A percentile compares a stretch with the other conserved stretches of the same genome.
Conservation (phyloP, 345 rosid genomes). For the Cardiospermum halicacabum region DNA sequence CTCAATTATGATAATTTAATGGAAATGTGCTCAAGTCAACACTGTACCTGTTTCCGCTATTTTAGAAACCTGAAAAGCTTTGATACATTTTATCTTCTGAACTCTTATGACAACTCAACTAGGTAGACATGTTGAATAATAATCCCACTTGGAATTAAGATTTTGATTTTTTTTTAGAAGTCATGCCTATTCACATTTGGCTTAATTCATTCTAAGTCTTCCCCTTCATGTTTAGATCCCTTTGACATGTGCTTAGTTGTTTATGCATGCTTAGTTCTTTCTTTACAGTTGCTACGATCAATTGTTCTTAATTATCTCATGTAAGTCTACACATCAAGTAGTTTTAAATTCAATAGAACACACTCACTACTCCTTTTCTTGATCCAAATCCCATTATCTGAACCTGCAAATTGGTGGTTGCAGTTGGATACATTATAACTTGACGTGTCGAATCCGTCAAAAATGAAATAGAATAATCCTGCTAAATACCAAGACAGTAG, state of each 20-base stretch:
- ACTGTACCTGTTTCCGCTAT: background rate
- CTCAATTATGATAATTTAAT: slow-evolving; percentile 11
- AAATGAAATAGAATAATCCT: no score
- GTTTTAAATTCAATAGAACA: background rate
- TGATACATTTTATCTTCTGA: slow-evolving; percentile 10
- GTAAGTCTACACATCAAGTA: background rate
- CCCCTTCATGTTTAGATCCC: background rate
- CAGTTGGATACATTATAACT: no score
- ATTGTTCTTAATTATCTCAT: background rate
- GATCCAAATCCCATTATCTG: background rate
- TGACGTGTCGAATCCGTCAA: no score
- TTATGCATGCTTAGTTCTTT: background rate
- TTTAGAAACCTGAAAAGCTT: background rate
- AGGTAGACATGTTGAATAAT: background rate
- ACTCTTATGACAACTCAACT: slow-evolving; percentile 18
- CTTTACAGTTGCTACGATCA: background rate
- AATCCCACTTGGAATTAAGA: background rate
- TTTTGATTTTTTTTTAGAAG: no score
- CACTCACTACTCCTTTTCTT: no score
- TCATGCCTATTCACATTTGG: no score
- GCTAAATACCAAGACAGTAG: no score
- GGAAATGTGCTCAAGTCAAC: slow-evolving; percentile 11
- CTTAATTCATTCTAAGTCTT: background rate
- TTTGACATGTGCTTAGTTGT: background rate
- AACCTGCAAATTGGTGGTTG: background rate